phyloP scores from a whole-genome alignment of 352 stramenopile species.

The Phytophthora colocasiae region DNA sequence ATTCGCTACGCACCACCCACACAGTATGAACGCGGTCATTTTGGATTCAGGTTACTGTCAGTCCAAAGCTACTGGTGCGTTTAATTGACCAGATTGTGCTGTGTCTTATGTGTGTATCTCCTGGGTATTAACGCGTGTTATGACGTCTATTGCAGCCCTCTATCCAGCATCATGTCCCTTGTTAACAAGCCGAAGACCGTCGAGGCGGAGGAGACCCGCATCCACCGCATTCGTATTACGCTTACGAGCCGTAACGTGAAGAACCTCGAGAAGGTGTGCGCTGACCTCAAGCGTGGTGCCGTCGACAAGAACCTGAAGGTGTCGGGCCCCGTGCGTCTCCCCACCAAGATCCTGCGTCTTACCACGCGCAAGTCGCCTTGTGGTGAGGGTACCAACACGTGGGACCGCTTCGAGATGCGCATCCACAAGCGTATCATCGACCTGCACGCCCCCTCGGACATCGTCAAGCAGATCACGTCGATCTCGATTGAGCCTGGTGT shows the following conservation, averaged over 20 bases:
- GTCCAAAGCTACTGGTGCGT: conserved; percentile 82
- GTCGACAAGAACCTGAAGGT: conserved; percentile 99
- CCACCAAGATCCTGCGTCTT: conserved; percentile 98
- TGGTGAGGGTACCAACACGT: conserved; percentile 99
- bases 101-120: background rate
- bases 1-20: conserved; percentile 17
- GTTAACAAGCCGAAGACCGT: conserved; percentile 90
- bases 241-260: conserved; percentile 99
- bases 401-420: conserved; percentile 99
- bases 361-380: conserved; percentile 99
- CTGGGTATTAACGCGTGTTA: conserved; percentile 20
- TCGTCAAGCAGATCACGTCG: conserved; percentile 99
- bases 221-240: conserved; percentile 99
- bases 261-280: conserved; percentile 99
- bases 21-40: conserved; percentile 38
- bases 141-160: conserved; percentile 58
- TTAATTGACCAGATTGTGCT: background rate
- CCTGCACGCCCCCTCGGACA: conserved; percentile 97
- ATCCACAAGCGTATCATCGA: conserved; percentile 99
- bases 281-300: conserved; percentile 97
- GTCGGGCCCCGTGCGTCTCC: conserved; percentile 97
- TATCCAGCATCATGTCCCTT: conserved; percentile 88
- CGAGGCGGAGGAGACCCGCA: conserved; percentile 85
- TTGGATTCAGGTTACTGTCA: conserved; percentile 94
- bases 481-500: conserved; percentile 99